phyloP scores from a whole-genome alignment of 306 rosid genomes.

The Chamaecrista fasciculata region DNA sequence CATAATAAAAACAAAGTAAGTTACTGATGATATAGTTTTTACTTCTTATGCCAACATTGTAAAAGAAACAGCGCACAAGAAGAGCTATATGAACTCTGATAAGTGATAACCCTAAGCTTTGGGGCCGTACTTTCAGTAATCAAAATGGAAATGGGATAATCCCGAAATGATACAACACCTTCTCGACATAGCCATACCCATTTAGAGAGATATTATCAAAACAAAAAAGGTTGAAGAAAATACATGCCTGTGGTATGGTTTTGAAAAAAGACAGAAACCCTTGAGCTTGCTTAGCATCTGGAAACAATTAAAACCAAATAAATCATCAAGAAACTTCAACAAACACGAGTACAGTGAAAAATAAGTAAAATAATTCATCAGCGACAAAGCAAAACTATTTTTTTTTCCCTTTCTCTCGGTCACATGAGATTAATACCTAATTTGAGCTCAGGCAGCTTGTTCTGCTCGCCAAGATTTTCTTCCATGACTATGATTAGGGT shows the following conservation, averaged over 20 bases:
- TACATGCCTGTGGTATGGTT: conserved; percentile 71
- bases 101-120: neutral
- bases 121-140: neutral
- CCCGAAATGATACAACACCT: conserved; percentile 1
- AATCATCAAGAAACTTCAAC: conserved; percentile 10
- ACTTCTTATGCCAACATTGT: neutral
- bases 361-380: neutral
- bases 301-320: conserved; percentile 9
- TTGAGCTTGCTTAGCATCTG: conserved; percentile 93
- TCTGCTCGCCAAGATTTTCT: conserved; percentile 51
- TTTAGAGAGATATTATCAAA: neutral
- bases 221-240: neutral
- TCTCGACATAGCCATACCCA: neutral
- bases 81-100: neutral
- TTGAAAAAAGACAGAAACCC: conserved; percentile 94
- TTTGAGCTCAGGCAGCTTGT: conserved; percentile 89
- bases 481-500: conserved; percentile 57
- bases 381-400: conserved; percentile 8
- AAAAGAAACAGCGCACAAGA: neutral
- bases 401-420: neutral
- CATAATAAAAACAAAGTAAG: neutral
- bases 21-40: neutral
- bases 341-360: neutral
- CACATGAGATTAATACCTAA: conserved; percentile 71
- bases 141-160: neutral